Evolutionary conservation across 257 asterid genomes (phyloP), one percentile per base, ranked within the genome.

Genomic region (Prunella vulgaris): DNA sequence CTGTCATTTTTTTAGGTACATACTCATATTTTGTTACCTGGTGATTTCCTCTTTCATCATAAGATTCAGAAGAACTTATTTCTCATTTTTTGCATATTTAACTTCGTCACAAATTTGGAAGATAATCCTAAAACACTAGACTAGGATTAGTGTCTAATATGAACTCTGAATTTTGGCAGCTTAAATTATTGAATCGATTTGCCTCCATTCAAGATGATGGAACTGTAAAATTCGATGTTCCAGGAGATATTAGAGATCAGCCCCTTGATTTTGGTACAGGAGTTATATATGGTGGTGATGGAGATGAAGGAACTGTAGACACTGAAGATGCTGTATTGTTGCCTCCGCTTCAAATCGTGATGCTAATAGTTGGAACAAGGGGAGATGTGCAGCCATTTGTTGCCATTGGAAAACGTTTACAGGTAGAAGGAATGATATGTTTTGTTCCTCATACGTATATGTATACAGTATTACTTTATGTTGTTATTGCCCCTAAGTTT

Each of bases 341-440:
- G 73, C 96, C 85, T 56, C 96, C 96, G 5, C 79, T 91, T 76
- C 91, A 91, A 75, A 91, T 88, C 65, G 93, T 87, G 76, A 84
- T 91, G 90, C 88, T 91, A 71, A 91, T 91, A 54, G 97, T 91
- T 63, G 97, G 97, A 68, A 88, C 97, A 20, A 80, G 97, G 68
- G 97, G 96, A 68, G 97, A 91, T 68, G 97, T 91, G 38, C 96
- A 91, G 70, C 97, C 97, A 27, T 88, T 91, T 83, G 76, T 88
- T 64, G 96, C 96, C 51, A 91, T 89, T 53, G 97, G 97, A 44
- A 89, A 89, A 78, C 79, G 85, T 60, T 78, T 91, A 73, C 95
- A 91, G 91, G 96, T 91, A 69, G 37, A 38, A 40, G 6, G 49
- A 52, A 52, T 35, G 14, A 35, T 53, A 9, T 51, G 28, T 57